Base-by-base conservation (phyloP, 208 protist species). In the Trypanosoma theileri region DNA sequence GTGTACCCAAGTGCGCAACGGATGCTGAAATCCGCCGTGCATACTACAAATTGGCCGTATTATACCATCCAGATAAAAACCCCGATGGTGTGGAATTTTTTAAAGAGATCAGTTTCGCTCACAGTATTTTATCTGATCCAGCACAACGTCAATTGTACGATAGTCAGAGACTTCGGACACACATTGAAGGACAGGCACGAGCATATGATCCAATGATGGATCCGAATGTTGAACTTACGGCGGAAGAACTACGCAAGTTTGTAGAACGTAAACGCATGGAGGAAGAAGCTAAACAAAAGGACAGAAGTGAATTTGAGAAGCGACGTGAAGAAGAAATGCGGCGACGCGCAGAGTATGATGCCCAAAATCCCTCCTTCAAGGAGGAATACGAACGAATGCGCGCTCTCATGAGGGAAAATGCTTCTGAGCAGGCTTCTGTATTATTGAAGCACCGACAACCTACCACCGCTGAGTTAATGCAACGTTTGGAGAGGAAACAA, bases 41-140 rank as follows among this genome's bases (percentile, higher is more conserved):
- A 10, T 97, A 97, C 71, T 86, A 90, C 66, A 88, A 85, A 57
- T 71, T 94, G 11, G 90, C 91, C 2, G 80, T 97, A 21, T 12
- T 93, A 50, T 96, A 94, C 62, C 93, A 97, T 77, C 93, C 93
- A 0, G 93, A 97, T 58, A 95, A 96, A 67, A 96, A 97, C 59
- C 84, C 83, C 1, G 77, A 85, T 42, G 90, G 90, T 59, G 80
- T 57, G 12, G 84, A 91, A 40, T 63, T 90, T 9, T 95, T 95
- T 69, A 95, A 93, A 69, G 87, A 95, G 67, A 74, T 95, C 22
- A 86, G 81, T 59, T 95, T 95, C 55, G 90, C 90, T 4, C 60
- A 95, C 71, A 80, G 80, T 67, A 91, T 95, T 57, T 76, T 95
- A 11, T 93, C 86, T 46, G 87, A 95, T 67, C 81, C 81, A 14